phyloP scores from a whole-genome alignment of 176 grass and related monocot genomes.

The Echinochloa phyllopogon region DNA sequence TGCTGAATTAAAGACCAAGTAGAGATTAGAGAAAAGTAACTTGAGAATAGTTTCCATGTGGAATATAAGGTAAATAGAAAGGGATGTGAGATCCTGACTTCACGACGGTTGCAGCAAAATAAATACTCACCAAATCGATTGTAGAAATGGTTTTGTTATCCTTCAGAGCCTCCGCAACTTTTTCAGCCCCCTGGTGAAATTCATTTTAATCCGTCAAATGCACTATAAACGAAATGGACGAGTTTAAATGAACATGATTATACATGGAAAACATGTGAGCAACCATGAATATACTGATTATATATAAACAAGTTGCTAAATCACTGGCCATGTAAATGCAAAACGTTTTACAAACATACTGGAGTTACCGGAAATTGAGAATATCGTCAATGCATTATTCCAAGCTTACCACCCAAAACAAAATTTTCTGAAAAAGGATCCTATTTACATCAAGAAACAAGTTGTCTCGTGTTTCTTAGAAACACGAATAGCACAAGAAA shows the following conservation, averaged over 20 bases:
- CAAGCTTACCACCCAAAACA: slow-evolving; percentile 21
- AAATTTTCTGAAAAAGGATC: slow-evolving; percentile 36
- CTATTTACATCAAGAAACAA: slow-evolving; percentile 12
- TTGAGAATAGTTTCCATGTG: slow-evolving; percentile 1
- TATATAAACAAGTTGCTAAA: slow-evolving; percentile 4
- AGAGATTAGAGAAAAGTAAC: not conserved
- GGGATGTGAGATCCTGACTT: not conserved
- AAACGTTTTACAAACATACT: not conserved
- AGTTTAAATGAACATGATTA: slow-evolving; percentile 29
- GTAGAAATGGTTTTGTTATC: slow-evolving; percentile 87
- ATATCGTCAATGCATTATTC: slow-evolving; percentile 10
- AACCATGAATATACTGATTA: slow-evolving; percentile 17
- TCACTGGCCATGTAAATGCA: slow-evolving; percentile 5
- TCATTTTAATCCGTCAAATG: slow-evolving; percentile 40
- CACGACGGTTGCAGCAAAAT: slow-evolving; percentile 5
- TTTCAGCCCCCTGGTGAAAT: slow-evolving; percentile 82
- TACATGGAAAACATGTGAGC: not conserved
- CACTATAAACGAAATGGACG: slow-evolving; percentile 28
- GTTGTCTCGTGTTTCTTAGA: not conserved
- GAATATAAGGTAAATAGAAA: slow-evolving; percentile 6
- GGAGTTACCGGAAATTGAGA: not conserved
- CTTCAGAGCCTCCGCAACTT: slow-evolving; percentile 89
- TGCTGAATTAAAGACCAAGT: not conserved
- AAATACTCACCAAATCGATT: slow-evolving; percentile 81
- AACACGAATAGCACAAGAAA: slow-evolving; percentile 1